Evolutionary conservation across 768 basidiomycete genomes (phyloP).

Genomic region (Hebeloma cylindrosporum): DNA sequence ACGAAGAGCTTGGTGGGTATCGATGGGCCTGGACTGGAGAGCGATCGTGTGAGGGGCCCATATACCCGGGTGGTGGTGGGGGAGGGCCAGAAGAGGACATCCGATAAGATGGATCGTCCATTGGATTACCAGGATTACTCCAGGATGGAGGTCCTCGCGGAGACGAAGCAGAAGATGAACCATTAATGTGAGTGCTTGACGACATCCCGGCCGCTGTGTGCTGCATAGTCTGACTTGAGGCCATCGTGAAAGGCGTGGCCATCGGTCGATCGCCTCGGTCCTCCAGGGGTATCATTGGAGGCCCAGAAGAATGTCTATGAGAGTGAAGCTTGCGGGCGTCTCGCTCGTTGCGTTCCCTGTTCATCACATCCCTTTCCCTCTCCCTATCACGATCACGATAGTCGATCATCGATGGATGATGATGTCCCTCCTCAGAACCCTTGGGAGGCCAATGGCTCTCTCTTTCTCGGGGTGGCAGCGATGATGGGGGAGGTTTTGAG

Average conservation of each 20-base stretch:
- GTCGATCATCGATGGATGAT: conserved; percentile 19
- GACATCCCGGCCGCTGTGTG: conserved; percentile 18
- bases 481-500: conserved; percentile 32
- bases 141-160: conserved; percentile 33
- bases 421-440: conserved; percentile 23
- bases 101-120: conserved; percentile 30
- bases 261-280: conserved; percentile 54
- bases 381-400: conserved; percentile 32
- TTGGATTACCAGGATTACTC: conserved; percentile 28
- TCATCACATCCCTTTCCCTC: conserved; percentile 11
- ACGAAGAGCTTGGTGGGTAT: conserved; percentile 20
- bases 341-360: conserved; percentile 8
- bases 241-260: conserved; percentile 55
- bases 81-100: conserved; percentile 32
- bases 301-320: conserved; percentile 37
- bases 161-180: conserved; percentile 27
- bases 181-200: conserved; percentile 21
- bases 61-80: conserved; percentile 30
- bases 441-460: conserved; percentile 31
- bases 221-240: conserved; percentile 43
- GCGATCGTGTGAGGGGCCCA: conserved; percentile 32
- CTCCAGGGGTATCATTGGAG: conserved; percentile 32
- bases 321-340: conserved; percentile 20
- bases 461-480: conserved; percentile 29
- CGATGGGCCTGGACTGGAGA: conserved; percentile 47